A percentile compares a stretch with the other conserved stretches of the same genome.
Conservation (phyloP, 441 rosid species). For the Populus hybrid region DNA sequence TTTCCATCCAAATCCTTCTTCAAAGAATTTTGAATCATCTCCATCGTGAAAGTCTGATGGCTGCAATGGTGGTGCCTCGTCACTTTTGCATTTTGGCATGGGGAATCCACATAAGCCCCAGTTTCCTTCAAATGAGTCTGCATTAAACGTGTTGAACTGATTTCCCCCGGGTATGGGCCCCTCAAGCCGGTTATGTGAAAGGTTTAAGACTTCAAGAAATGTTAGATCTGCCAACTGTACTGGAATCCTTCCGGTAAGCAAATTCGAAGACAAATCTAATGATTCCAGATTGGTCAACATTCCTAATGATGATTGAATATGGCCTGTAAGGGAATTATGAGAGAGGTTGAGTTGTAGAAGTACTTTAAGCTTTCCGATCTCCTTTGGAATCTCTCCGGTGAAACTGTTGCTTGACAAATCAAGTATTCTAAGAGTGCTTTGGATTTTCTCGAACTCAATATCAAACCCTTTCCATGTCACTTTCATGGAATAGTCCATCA, state of each 20-base stretch:
- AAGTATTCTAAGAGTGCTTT: background rate
- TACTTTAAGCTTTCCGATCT: too few species aligned
- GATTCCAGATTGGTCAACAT: background rate
- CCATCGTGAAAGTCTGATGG: background rate
- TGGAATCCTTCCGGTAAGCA: background rate
- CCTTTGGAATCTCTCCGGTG: too few species aligned
- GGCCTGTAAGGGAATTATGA: too few species aligned
- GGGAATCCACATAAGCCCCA: slow-evolving; percentile 40
- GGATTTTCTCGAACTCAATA: background rate
- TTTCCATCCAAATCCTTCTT: slow-evolving; percentile 17
- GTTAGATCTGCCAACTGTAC: background rate
- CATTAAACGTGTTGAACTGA: slow-evolving; percentile 8
- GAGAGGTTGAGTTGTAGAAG: too few species aligned
- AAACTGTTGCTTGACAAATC: too few species aligned
- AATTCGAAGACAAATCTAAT: background rate
- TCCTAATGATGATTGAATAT: background rate
- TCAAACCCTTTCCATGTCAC: background rate
- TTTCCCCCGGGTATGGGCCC: background rate
- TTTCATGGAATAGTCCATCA: background rate
- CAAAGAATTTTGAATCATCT: background rate
- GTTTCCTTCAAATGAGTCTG: too few species aligned
- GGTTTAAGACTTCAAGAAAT: background rate
- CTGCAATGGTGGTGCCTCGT: background rate
- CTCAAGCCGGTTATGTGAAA: background rate
- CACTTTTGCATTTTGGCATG: background rate